A percentile compares a stretch with the other conserved stretches of the same genome.
phyloP scores from a whole-genome alignment of 352 stramenopile species.

The Phytophthora lateralis region DNA sequence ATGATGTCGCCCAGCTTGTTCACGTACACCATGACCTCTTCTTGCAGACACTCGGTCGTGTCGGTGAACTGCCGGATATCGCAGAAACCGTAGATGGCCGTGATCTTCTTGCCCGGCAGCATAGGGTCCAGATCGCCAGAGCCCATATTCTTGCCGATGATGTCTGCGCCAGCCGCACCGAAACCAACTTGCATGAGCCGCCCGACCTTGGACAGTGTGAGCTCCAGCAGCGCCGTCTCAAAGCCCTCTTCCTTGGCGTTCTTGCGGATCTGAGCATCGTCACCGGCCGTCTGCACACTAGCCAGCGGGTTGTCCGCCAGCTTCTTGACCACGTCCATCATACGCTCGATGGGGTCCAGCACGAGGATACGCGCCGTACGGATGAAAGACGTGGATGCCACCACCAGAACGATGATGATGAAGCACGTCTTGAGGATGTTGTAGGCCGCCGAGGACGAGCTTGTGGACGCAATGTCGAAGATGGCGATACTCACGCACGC shows the following conservation, averaged over 20 bases:
- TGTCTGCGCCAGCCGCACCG: conserved; percentile 78
- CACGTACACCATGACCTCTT: conserved; percentile 93
- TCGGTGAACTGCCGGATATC: conserved; percentile 95
- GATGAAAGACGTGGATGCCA: conserved; percentile 84
- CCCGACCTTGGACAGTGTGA: conserved; percentile 83
- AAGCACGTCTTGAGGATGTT: conserved; percentile 90
- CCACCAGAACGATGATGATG: conserved; percentile 85
- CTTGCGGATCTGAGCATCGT: conserved; percentile 72
- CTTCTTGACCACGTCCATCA: conserved; percentile 90
- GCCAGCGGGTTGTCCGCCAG: conserved; percentile 88
- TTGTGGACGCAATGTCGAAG: conserved; percentile 79
- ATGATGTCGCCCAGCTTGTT: conserved; percentile 92
- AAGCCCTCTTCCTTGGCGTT: conserved; percentile 83
- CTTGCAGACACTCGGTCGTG: conserved; percentile 89
- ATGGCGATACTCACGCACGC: conserved; percentile 77
- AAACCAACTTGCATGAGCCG: conserved; percentile 89
- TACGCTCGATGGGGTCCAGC: conserved; percentile 90
- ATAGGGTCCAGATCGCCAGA: conserved; percentile 89
- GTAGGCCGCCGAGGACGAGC: conserved; percentile 60
- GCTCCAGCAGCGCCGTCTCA: conserved; percentile 80
- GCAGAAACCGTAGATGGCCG: conserved; percentile 95
- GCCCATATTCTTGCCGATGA: conserved; percentile 89
- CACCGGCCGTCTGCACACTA: conserved; percentile 72
- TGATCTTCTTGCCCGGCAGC: conserved; percentile 91
- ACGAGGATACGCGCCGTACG: conserved; percentile 84